phyloP scores from a whole-genome alignment of 768 basidiomycete species.

The Tulasnella sp. region DNA sequence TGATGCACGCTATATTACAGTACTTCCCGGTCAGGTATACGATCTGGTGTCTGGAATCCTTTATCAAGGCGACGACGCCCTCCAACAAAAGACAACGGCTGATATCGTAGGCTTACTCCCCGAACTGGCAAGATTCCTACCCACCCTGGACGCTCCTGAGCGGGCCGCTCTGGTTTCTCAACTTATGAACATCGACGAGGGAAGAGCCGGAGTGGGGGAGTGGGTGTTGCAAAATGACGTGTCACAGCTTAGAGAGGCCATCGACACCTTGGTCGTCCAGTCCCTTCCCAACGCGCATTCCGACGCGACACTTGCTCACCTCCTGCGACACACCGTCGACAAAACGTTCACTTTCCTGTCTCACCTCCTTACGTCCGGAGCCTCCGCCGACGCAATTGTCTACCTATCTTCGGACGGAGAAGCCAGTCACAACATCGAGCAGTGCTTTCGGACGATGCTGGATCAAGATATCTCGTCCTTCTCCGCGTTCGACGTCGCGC shows the following conservation, averaged over 20 bases:
- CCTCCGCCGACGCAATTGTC: not conserved
- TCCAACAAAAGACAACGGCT: not conserved
- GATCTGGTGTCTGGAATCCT: not conserved
- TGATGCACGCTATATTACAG: not conserved
- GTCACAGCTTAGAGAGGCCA: not conserved
- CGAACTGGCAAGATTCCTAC: constrained; percentile 1
- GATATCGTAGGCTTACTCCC: not conserved
- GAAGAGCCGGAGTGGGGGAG: constrained; percentile 3
- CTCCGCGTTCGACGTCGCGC: not conserved
- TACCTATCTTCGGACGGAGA: constrained; percentile 4
- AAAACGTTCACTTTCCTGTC: not conserved
- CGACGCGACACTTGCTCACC: not conserved
- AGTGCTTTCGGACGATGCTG: constrained; percentile 1
- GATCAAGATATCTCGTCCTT: constrained; percentile 4
- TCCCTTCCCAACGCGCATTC: not conserved
- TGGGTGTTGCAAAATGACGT: constrained; percentile 4
- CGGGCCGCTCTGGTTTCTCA: not conserved
- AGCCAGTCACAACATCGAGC: not conserved
- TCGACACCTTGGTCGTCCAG: constrained; percentile 1
- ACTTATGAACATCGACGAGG: constrained; percentile 3
- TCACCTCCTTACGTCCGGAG: not conserved
- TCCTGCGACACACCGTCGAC: not conserved
- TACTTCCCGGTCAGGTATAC: not conserved
- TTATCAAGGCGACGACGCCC: not conserved
- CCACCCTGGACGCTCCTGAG: not conserved